Base-by-base conservation (phyloP, 768 basidiomycete genomes). In the Polyporus arcularius region DNA sequence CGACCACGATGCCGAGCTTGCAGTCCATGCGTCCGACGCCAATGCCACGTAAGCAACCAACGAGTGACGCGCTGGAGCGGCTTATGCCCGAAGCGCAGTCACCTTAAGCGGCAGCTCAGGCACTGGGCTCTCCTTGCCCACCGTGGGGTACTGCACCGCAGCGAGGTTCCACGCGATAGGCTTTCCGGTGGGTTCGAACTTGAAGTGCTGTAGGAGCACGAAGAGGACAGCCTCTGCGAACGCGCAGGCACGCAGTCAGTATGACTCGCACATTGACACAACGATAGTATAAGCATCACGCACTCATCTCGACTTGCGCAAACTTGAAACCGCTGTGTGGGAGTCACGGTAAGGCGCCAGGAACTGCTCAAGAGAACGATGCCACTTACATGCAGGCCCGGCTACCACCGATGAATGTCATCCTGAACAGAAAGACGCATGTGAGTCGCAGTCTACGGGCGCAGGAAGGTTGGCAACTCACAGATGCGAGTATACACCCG, bases 401-500 rank as follows among this genome's bases (percentile, higher is more conserved):
- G 42, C 63, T 46, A 6, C 63, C 63, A 14, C 58, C 63, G 12
- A 57, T 49, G 63, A 64, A 64, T 40, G 63, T 64, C 63, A 64
- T 64, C 50, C 62, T 63, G 45, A 15, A 35, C 35, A 35, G 3
- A 35, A 1, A 10, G 8, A 4, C 12, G 10, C 30, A 15, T 9
- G 32, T 12, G n/a, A 57, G 39, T 53, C 6, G 28, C 1, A n/a
- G n/a, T 32, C 21, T 41, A 8, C 5, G 9, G 11, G 35, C 35
- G 7, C 7, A 35, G 35, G 21, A 31, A n/a, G 14, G 35, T 15
- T 28, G 9, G n/a, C 31, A 11, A 60, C 66, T 47, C 41, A 65
- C 66, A 63, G 28, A 46, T 65, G 55, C 30, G 66, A 65, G 35
- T 67, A 67, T 1, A 67, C 61, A 2, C 61, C 61, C 9, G 66